A percentile compares a stretch with the other conserved stretches of the same genome.
These are phyloP conservation scores for Rhipidocladum racemiflorum DNA, from an alignment of 176 grass and related monocot species.

Conservation along the genomic window DNA sequence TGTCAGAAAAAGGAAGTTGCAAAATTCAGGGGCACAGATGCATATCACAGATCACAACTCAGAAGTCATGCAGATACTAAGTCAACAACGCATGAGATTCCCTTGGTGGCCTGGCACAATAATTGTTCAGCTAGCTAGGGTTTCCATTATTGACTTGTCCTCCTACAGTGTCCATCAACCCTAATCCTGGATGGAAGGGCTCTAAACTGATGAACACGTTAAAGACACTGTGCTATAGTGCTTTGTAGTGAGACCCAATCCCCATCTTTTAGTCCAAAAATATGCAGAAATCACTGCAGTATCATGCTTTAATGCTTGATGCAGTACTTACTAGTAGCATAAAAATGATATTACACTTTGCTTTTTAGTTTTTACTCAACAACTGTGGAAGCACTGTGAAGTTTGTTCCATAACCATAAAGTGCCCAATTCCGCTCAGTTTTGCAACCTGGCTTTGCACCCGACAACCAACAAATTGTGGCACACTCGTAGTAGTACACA, in stretches of 20 bases:
- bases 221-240: not conserved
- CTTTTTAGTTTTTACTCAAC: not conserved
- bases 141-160: not conserved
- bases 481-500: not conserved
- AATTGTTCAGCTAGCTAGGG: constrained; percentile 16
- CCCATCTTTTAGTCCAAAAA: not conserved
- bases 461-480: not conserved
- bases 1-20: constrained; percentile 18
- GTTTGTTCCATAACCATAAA: constrained; percentile 14
- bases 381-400: not conserved
- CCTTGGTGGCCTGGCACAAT: not conserved
- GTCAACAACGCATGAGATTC: not conserved
- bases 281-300: not conserved
- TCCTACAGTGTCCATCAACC: not conserved
- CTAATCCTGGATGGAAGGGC: not conserved
- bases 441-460: not conserved
- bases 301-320: not conserved
- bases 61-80: constrained; percentile 7
- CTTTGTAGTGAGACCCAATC: not conserved
- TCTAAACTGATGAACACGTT: not conserved
- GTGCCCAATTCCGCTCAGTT: not conserved
- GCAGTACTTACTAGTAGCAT: not conserved
- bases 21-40: constrained; percentile 13
- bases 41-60: not conserved
- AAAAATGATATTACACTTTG: not conserved